Conservation (phyloP, 2,329 filamentous ascomycete genomes). For the Diaporthe sp. region DNA sequence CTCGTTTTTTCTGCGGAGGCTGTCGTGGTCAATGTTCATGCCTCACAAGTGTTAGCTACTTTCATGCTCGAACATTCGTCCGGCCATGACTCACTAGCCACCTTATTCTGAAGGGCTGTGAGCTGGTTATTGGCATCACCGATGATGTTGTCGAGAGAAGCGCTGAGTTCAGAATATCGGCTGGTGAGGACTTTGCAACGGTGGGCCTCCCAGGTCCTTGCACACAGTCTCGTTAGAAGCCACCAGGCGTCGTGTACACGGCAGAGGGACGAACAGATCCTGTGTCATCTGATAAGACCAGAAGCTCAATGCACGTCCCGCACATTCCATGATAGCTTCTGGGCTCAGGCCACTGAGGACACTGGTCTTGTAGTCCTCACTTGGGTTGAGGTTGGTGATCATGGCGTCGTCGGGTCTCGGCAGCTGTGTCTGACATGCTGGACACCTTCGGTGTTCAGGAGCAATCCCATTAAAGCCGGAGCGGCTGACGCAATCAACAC, state of each 20-base stretch:
- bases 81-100: slow-evolving; percentile 62
- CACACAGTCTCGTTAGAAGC: slow-evolving; percentile 24
- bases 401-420: slow-evolving; percentile 80
- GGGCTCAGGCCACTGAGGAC: slow-evolving; percentile 86
- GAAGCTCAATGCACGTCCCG: slow-evolving; percentile 81
- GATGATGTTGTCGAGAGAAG: slow-evolving; percentile 77
- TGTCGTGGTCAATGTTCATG: slow-evolving; percentile 70
- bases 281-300: slow-evolving; percentile 89
- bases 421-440: slow-evolving; percentile 78
- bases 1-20: slow-evolving; percentile 75
- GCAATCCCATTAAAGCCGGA: slow-evolving; percentile 69
- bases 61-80: too few relatives aligned
- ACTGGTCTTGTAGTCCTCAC: slow-evolving; percentile 90
- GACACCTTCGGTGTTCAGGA: slow-evolving; percentile 69
- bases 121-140: slow-evolving; percentile 82
- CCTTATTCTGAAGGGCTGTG: slow-evolving; percentile 70
- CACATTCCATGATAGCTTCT: slow-evolving; percentile 86
- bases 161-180: slow-evolving; percentile 73
- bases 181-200: slow-evolving; percentile 77
- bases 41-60: slow-evolving; percentile 46
- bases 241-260: slow-evolving; percentile 25
- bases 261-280: slow-evolving; percentile 72
- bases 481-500: slow-evolving; percentile 75
- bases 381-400: slow-evolving; percentile 77
- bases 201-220: slow-evolving; percentile 80